Conservation (phyloP, 2,329 filamentous ascomycete genomes). For the Penicillium sp. region DNA sequence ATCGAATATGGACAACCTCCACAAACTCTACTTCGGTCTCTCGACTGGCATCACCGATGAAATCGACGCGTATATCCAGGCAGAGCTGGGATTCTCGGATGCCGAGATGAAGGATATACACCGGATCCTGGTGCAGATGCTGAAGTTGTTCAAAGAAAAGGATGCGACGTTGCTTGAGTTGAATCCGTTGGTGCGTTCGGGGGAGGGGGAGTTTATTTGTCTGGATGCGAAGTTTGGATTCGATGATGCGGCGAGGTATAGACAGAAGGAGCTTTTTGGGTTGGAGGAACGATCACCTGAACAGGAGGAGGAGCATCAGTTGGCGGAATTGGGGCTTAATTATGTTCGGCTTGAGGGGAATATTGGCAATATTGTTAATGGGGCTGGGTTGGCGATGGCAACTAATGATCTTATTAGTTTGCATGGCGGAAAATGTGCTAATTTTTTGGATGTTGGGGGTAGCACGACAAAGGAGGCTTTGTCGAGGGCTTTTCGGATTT, state of each 20-base stretch:
- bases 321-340: constrained; percentile 29
- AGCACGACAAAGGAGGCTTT: constrained; percentile 24
- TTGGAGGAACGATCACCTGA: constrained; percentile 32
- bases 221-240: constrained; percentile 40
- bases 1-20: constrained; percentile 20
- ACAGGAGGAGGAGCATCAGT: constrained; percentile 24
- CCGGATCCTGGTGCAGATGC: constrained; percentile 27
- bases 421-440: constrained; percentile 25
- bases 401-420: constrained; percentile 27
- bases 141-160: constrained; percentile 35
- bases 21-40: constrained; percentile 23
- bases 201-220: constrained; percentile 27
- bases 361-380: constrained; percentile 31
- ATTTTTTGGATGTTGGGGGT: constrained; percentile 29
- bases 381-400: constrained; percentile 31
- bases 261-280: constrained; percentile 37
- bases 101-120: constrained; percentile 20
- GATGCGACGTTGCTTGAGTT: constrained; percentile 44
- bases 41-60: constrained; percentile 21
- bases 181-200: constrained; percentile 29
- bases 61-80: constrained; percentile 18
- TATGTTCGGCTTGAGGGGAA: constrained; percentile 28
- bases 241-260: constrained; percentile 42
- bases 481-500: constrained; percentile 24
- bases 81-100: constrained; percentile 21